Base-by-base conservation (phyloP, 257 asterid genomes). In the Oldenlandia corymbosa region DNA sequence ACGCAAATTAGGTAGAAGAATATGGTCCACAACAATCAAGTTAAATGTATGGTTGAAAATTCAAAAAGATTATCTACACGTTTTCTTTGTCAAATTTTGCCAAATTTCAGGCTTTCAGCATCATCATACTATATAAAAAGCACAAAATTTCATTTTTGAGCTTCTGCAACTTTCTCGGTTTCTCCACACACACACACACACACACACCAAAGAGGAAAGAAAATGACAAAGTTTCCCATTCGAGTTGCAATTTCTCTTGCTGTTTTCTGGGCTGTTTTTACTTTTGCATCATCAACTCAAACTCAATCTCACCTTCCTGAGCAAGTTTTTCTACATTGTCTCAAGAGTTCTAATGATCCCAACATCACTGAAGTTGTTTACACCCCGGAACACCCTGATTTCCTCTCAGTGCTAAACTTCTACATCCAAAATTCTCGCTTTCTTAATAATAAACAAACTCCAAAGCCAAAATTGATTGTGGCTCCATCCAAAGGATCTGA, bases 401-500 rank as follows among this genome's bases (percentile, higher is more conserved):
- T 37, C 65, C 27, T 18, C 5, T 39, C 52, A 0, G 49, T 60
- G 10, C 4, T 60, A 34, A 24, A 20, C 31, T 60, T 43, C 49
- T 37, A 39, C 65, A 43, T 24, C 2, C 51, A 41, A 37, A 60
- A 60, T 28, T 43, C 34, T 10, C 65, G 65, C 5, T 37, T 34
- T 10, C 10, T 60, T 3, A 20, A 5, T 3, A 20, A 5, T 20
- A 7, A 23, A 37, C 3, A 23, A 24, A 41, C 66, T 20, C 51
- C 37, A 5, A 42, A 42, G 54, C 66, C 66, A 27, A 17, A 5
- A 42, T 13, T 39, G 12, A 41, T 61, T 7, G 48, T 46, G 5
- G 47, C 37, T 7, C 66, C 66, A 27, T 24, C 3, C 13, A 24
- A 46, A 3, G 66, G 43, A 42, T 61, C 66, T 16, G 53, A 61